Evolutionary conservation across 441 rosid genomes (phyloP), one percentile per base, ranked within the genome.

Genomic region (Theobroma grandiflorum): DNA sequence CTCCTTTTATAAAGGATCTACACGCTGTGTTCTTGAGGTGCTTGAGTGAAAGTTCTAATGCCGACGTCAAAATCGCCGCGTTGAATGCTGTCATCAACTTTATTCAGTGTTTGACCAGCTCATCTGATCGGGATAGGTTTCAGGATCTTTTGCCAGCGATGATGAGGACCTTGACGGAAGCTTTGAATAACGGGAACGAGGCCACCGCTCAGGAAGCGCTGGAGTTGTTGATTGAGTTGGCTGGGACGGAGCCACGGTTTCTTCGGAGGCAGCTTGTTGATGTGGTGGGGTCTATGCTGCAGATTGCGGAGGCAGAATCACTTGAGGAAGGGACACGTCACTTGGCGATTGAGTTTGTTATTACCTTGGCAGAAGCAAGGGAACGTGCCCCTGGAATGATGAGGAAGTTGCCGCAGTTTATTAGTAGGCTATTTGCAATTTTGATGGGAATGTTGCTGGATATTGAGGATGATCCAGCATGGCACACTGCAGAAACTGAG

Each of bases 321-420:
- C 85, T 97, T 22, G 99, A 97, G 85, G 99, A 97, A 81, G 96
- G 98, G 55, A 97, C 99, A 0, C 80, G 99, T 6, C 99, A 97
- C 42, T 84, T 97, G 79, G 99, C 99, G 0, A 86, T 97, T 61
- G 99, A 97, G 89, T 97, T 97, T 84, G 95, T 97, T 74, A 91
- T 97, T 0, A 97, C 99, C 2, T 78, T 96, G 3, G 98, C 99
- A 0, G 99, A 96, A 87, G 99, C 99, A 4, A 90, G 99, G 79
- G 99, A 96, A 83, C 91, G 98, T 72, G 99, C 99, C 5, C 99
- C 99, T 0, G 99, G 99, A 71, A 96, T 97, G 99, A 93, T 97
- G 90, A 94, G 99, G 90, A 97, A 95, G 82, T 84, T 97, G 62
- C 99, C 99, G 0, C 99, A 97, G 88, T 97, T 97, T 78, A 91